These are phyloP conservation scores for Aureobasidium mangrovei DNA, from an alignment of 2,329 filamentous ascomycete genomes.

Conservation along the genomic window DNA sequence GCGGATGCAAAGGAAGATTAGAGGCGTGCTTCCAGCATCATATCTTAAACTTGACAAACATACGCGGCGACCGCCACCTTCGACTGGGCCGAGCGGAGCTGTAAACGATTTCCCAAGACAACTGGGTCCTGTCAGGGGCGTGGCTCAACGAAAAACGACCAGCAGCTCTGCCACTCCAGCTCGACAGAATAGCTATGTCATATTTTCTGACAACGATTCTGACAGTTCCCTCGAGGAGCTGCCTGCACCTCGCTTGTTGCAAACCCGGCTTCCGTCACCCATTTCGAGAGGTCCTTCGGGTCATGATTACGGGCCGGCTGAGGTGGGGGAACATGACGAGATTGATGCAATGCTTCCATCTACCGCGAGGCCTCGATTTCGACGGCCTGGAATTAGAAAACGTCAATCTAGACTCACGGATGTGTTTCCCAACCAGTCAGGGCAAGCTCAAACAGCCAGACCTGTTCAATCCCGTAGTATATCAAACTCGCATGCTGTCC, in stretches of 20 bases:
- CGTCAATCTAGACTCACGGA: constrained; percentile 32
- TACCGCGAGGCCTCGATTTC: constrained; percentile 15
- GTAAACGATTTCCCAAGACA: not conserved
- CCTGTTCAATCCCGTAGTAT: not conserved
- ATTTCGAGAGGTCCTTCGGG: not conserved
- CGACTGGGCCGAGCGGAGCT: not conserved
- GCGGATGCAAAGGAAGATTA: constrained; percentile 34
- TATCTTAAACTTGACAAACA: constrained; percentile 41
- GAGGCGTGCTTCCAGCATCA: constrained; percentile 41
- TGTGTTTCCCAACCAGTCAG: constrained; percentile 19
- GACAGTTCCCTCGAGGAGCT: constrained; percentile 15
- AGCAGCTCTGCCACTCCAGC: not conserved
- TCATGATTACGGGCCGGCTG: constrained; percentile 22
- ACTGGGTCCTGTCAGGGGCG: constrained; percentile 21
- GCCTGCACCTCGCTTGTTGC: constrained; percentile 13
- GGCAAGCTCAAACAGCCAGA: not conserved
- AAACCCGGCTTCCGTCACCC: constrained; percentile 1
- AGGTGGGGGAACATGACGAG: constrained; percentile 38
- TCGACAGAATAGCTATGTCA: constrained; percentile 1
- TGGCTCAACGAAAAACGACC: constrained; percentile 18
- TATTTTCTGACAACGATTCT: constrained; percentile 30
- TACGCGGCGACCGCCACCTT: constrained; percentile 13
- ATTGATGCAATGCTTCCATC: constrained; percentile 34
- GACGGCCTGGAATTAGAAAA: constrained; percentile 21
- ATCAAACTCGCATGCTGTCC: not conserved